Evolutionary conservation across 495 filamentous ascomycete species (phyloP).

Genomic region (Stereocaulon alpinum): DNA sequence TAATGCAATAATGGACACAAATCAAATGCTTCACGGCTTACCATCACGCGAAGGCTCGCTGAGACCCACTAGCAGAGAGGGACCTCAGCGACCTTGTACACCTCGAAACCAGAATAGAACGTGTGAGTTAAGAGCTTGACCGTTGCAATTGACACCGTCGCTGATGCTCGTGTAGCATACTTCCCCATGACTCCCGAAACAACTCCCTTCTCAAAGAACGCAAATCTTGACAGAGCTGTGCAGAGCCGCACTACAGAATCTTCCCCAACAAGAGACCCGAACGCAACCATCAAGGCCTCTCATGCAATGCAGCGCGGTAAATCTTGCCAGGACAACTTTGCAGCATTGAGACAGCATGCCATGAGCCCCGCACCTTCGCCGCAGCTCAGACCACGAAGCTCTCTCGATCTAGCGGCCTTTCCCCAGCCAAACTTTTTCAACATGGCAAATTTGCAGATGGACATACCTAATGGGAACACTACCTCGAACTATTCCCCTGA

Average conservation of each 20-base stretch:
- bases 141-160: constrained; percentile 14
- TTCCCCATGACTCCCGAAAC: constrained; percentile 40
- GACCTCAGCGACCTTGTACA: constrained; percentile 42
- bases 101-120: constrained; percentile 44
- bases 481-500: constrained; percentile 32
- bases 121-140: constrained; percentile 34
- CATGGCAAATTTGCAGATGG: constrained; percentile 40
- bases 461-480: constrained; percentile 40
- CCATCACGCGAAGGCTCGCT: not conserved
- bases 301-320: constrained; percentile 40
- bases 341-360: constrained; percentile 20
- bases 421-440: constrained; percentile 45
- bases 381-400: constrained; percentile 25
- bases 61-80: constrained; percentile 1
- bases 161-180: constrained; percentile 26
- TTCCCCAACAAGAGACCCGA: constrained; percentile 20
- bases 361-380: constrained; percentile 40
- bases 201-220: constrained; percentile 36
- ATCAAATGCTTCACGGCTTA: not conserved
- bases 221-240: constrained; percentile 24
- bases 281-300: constrained; percentile 29
- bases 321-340: constrained; percentile 35
- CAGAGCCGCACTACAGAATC: constrained; percentile 17
- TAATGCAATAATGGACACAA: constrained; percentile 1
- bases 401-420: constrained; percentile 39